Evolutionary conservation across 345 rosid species (phyloP).

Genomic region (Punica granatum): DNA sequence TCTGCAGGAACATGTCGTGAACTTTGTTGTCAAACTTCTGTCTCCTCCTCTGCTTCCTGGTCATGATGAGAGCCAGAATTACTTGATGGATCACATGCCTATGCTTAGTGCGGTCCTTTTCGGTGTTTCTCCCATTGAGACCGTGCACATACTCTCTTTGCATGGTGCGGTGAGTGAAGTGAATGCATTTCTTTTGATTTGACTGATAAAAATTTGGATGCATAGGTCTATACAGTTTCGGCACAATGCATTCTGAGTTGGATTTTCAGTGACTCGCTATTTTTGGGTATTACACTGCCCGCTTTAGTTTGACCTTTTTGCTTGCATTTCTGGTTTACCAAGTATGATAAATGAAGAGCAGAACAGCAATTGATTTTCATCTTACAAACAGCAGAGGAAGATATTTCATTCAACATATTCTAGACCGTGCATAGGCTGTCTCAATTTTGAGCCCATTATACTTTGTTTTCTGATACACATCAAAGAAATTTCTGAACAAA

Average conservation of each 20-base stretch:
- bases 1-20: constrained; percentile 56
- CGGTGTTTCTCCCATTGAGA: constrained; percentile 45
- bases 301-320: background rate
- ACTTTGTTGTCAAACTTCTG: constrained; percentile 52
- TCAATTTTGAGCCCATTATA: background rate
- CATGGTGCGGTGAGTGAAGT: constrained; percentile 54
- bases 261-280: background rate
- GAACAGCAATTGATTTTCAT: background rate
- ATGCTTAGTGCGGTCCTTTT: constrained; percentile 47
- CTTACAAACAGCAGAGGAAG: background rate
- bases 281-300: background rate
- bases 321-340: background rate
- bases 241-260: background rate
- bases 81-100: constrained; percentile 40
- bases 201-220: background rate
- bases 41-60: constrained; percentile 45
- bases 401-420: background rate
- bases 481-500: background rate
- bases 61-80: constrained; percentile 28
- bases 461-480: background rate
- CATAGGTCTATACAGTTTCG: background rate
- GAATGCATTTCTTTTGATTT: background rate
- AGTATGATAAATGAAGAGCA: background rate
- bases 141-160: constrained; percentile 51
- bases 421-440: background rate